Evolutionary conservation across 805 yeast genomes (phyloP).

Genomic region (Teunomyces gatunensis): DNA sequence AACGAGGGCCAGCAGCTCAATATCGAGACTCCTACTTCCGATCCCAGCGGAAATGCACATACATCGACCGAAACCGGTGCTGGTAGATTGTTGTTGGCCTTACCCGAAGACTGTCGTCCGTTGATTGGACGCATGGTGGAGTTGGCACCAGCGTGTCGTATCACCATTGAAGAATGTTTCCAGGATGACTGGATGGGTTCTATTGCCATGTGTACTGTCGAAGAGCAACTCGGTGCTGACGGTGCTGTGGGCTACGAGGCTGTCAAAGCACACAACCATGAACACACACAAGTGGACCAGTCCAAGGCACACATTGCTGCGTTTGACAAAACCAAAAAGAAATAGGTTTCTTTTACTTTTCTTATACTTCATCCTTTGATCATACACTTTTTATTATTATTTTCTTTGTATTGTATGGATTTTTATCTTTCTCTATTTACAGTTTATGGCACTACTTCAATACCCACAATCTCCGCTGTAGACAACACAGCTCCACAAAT

Average conservation of each 20-base stretch:
- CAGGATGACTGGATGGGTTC: slow-evolving; percentile 65
- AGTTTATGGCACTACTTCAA: slow-evolving; percentile 65
- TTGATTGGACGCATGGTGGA: slow-evolving; percentile 76
- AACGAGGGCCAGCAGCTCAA: slow-evolving; percentile 10
- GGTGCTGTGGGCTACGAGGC: slow-evolving; percentile 37
- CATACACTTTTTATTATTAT: too few relatives aligned
- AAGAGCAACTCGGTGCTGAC: slow-evolving; percentile 37
- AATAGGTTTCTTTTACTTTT: slow-evolving; percentile 20
- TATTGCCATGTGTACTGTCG: slow-evolving; percentile 68
- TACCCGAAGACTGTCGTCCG: slow-evolving; percentile 67
- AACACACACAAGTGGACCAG: slow-evolving; percentile 87
- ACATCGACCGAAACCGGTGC: slow-evolving; percentile 71
- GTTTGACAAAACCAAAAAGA: slow-evolving; percentile 76
- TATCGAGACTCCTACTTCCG: slow-evolving; percentile 16
- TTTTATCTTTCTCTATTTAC: not conserved
- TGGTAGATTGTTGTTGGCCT: slow-evolving; percentile 63
- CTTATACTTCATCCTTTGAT: too few relatives aligned
- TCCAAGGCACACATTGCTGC: slow-evolving; percentile 95
- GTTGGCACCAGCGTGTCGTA: slow-evolving; percentile 82
- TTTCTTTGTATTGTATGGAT: not conserved
- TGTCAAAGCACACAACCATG: slow-evolving; percentile 56
- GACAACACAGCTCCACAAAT: slow-evolving; percentile 81
- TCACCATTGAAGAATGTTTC: slow-evolving; percentile 76
- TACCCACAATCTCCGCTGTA: slow-evolving; percentile 88
- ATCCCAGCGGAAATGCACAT: slow-evolving; percentile 42